phyloP scores from a whole-genome alignment of 2,329 filamentous ascomycete genomes.

The Diplodia mutila region DNA sequence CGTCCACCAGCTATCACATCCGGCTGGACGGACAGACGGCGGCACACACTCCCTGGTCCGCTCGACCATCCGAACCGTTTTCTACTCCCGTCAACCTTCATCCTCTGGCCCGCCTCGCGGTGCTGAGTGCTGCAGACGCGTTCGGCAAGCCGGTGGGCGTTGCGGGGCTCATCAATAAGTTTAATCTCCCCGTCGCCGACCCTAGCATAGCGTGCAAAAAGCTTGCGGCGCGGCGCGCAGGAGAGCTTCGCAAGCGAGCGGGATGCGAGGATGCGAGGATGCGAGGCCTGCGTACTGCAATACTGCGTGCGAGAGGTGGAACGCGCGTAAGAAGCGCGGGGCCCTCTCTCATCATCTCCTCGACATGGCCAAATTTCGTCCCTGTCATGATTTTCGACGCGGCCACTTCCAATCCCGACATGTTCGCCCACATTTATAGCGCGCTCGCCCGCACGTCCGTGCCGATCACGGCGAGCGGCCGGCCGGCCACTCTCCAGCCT shows the following conservation, averaged over 20 bases:
- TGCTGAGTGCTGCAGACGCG: slow-evolving; percentile 1
- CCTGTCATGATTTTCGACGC: not conserved
- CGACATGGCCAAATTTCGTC: not conserved
- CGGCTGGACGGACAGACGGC: slow-evolving; percentile 8
- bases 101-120: slow-evolving; percentile 9
- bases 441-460: not conserved
- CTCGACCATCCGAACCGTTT: not conserved
- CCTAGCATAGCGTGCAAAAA: slow-evolving; percentile 11
- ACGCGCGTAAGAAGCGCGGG: slow-evolving; percentile 10
- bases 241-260: slow-evolving; percentile 11
- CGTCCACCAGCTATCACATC: slow-evolving; percentile 8
- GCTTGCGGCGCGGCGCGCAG: slow-evolving; percentile 2
- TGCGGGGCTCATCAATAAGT: slow-evolving; percentile 12
- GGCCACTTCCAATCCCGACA: not conserved
- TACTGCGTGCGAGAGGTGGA: not conserved
- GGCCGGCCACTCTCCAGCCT: slow-evolving; percentile 6
- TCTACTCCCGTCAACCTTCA: not conserved
- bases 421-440: slow-evolving; percentile 13
- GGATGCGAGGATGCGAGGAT: not conserved
- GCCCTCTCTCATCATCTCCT: slow-evolving; percentile 7
- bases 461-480: slow-evolving; percentile 6
- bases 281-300: too few species aligned
- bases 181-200: slow-evolving; percentile 8
- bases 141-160: slow-evolving; percentile 4
- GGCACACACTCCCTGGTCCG: not conserved